Base-by-base conservation (phyloP, 768 basidiomycete genomes). In the Artomyces pyxidatus region DNA sequence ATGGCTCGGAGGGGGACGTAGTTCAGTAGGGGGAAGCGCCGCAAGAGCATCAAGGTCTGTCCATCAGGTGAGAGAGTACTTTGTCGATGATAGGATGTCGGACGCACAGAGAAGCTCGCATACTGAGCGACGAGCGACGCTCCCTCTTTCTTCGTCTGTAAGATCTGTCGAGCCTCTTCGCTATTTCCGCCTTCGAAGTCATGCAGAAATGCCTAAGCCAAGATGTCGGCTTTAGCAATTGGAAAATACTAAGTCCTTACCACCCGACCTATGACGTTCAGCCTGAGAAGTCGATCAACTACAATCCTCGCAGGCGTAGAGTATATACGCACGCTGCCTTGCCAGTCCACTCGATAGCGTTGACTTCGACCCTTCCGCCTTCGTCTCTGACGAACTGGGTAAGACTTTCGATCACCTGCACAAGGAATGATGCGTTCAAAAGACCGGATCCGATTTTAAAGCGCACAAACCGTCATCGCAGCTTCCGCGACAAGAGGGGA, bases 171-270 rank as follows among this genome's bases (percentile, higher is more conserved):
- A 3, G 65, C 65, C 4, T 62, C 62, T 10, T 41, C 43, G 39
- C 58, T 59, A 27, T 59, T 50, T 5, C 65, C 65, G 29, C 57
- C 59, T 28, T 59, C 48, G 50, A 72, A 71, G 49, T 69, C 63
- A 52, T 70, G 66, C 16, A 61, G 64, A 43, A 72, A 70, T 0
- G 57, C 70, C 53, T 54, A 27, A 12, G 4, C 4, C 35, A 17
- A 14, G 35, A 37, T 12, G 14, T n/a, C 19, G 14, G 8, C 14
- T 17, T 37, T 4, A 1, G 10, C 3, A 26, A 14, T 9, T 16
- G 42, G 16, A 38, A 16, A 14, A 2, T n/a, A 12, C 8, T 4
- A 1, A 6, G 17, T 5, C 17, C 9, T 10, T 38, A 37, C 35
- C 14, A 17, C 35, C 4, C 35, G 35, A 17, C 35, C 35, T 14